Base-by-base conservation (phyloP, 495 filamentous ascomycete genomes). In the Aspergillus baeticus region DNA sequence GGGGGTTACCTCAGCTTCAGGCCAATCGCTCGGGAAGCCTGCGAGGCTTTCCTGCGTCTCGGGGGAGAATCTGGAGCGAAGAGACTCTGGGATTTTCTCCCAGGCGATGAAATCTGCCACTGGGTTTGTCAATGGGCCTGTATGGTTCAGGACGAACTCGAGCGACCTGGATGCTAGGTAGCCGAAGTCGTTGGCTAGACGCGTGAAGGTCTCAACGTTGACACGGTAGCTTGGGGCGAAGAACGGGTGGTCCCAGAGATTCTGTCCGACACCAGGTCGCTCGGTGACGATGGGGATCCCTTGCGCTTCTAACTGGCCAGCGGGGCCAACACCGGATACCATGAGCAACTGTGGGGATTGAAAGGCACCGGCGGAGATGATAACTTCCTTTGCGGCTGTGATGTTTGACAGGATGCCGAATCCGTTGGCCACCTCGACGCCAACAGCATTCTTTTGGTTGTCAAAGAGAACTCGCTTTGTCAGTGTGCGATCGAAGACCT, bases 21-120 rank as follows among this genome's bases (percentile, higher is more conserved):
- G 84, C 83, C 83, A 87, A 59, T 86, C 82, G 0, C 51, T 10
- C 0, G 82, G 75, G 46, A 79, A 80, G 36, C 47, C 47, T 15
- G 59, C 55, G 6, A 85, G 74, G 35, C 63, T 65, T 0, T 48
- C n/a, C 14, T 66, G 37, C 11, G 66, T 61, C 39, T 52, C 33
- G 1, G 41, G 17, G 4, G 63, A 69, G 14, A 74, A 59, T 1
- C n/a, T 36, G 0, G 58, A 43, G 26, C 69, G 64, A 1, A 57
- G 43, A 6, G 11, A 1, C 0, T 13, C 3, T n/a, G 73, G 70
- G 36, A 74, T 33, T 58, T 81, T 82, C 55, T 84, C 82, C 47
- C 72, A 83, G 0, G 70, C 77, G 1, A 82, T 44, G 45, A 69
- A 77, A 39, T 80, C 81, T 11, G 59, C 57, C 0, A 68, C 75